Evolutionary conservation across 441 rosid species (phyloP), one percentile per base, ranked within the genome.

Genomic region (Codiaeum variegatum): DNA sequence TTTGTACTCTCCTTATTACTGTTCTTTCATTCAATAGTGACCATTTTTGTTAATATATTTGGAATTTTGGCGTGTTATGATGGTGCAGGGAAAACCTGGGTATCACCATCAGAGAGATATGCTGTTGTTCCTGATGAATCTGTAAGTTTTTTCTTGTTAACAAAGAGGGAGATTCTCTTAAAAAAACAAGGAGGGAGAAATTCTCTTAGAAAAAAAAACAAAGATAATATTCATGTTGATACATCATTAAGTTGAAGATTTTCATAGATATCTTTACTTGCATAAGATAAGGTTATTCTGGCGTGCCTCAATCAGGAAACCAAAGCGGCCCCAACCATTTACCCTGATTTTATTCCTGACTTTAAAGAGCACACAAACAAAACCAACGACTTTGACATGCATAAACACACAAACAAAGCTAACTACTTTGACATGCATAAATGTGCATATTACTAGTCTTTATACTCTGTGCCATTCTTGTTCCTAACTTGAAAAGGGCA

Each of bases 91-190:
- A 95, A 90, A 85, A 80, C 78, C 75, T 93, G 97, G 98, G 87
- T 95, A 62, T 87, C 97, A 26, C 96, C 86, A 55, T 76, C 94
- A 1, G 97, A 89, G 83, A 86, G 97, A 91, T 95, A 95, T 79
- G 97, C 98, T 2, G 86, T 90, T 77, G 99, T 91, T 82, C 98
- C 97, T 18, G 85, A 83, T 70, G 97, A 95, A 88, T 84, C 84
- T 21, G 99, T 93, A 79, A 88, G 96, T 2, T 49, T 19, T 52
- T n/a, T 0, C 24, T 1, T 15, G 12, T 9, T 21, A 19, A 3
- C 31, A 21, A 32, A 32, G 49, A 54, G 31, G 6, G 54, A 42
- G 52, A 40, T 24, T 44, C n/a, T n/a, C n/a, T n/a, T n/a, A n/a
- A n/a, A n/a, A n/a, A n/a, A n/a, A n/a, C n/a, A n/a, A n/a, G n/a